Evolutionary conservation across 1,284 basidiomycete genomes (phyloP), one percentile per base, ranked within the genome.

Genomic region (Pseudozyma hubeiensis): DNA sequence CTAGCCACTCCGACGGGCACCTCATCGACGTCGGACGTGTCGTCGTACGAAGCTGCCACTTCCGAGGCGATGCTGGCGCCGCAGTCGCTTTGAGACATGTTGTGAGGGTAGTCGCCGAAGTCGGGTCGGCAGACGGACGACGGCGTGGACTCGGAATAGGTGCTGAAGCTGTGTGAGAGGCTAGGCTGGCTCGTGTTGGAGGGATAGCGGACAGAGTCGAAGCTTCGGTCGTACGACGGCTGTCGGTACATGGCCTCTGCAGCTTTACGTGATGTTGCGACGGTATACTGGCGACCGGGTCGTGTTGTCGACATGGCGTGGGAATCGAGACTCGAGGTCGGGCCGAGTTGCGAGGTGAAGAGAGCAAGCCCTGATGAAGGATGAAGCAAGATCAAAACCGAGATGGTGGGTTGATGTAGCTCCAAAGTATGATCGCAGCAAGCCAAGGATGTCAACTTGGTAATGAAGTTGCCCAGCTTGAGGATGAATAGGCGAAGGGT

Each of bases 101-200:
- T 58, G 43, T 60, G 47, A 0, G 39, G 43, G 31, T 64, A 55
- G 47, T 68, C 65, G 49, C 56, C 54, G 35, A 60, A 67, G 19
- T 67, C 64, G 24, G 60, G 70, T 43, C 64, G 47, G 41, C 57
- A 64, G 35, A 73, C 48, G 6, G 70, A 73, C 2, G 65, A 68
- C 0, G 65, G 65, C 0, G 61, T 59, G n/a, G 70, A 73, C 5
- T 73, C 64, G 37, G 70, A 40, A 47, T 73, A 51, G 16, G 70
- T 73, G 50, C 19, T 34, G 52, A 73, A 51, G 65, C 70, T 73
- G 54, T 73, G 65, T 13, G 64, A 61, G 5, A 73, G 60, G 43
- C 64, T 68, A 7, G 70, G 71, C 41, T 68, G 65, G 29, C 62
- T 65, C 33, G 56, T 53, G 61, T 67, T 67, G 70, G 57, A 72